phyloP scores from a whole-genome alignment of 192 early-diverging fungal genomes.

The Nowakowskiella sp. region DNA sequence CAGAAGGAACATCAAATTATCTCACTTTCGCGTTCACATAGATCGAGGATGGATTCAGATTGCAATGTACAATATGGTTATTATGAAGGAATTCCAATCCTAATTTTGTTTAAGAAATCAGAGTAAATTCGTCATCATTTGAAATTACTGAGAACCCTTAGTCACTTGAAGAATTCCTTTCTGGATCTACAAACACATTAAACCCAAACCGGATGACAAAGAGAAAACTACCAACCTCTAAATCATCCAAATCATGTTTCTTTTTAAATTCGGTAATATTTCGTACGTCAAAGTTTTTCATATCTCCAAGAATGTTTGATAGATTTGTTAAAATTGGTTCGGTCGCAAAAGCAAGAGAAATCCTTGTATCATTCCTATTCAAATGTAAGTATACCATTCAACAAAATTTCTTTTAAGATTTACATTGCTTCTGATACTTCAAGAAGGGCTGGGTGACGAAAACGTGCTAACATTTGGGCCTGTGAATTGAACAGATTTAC shows the following conservation, averaged over 20 bases:
- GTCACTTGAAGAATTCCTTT: slow-evolving; percentile 67
- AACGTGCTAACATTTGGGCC: slow-evolving; percentile 26
- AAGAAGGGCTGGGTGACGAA: slow-evolving; percentile 68
- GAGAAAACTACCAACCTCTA: too few relatives aligned
- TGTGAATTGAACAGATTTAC: neutral
- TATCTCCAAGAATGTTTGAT: slow-evolving; percentile 49
- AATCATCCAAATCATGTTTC: slow-evolving; percentile 62
- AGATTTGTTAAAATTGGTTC: slow-evolving; percentile 58
- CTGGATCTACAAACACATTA: too few relatives aligned
- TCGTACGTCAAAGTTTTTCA: slow-evolving; percentile 35
- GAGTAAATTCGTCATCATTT: neutral
- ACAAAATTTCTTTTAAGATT: neutral
- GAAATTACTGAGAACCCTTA: neutral
- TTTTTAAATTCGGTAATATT: slow-evolving; percentile 12
- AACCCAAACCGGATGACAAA: too few relatives aligned
- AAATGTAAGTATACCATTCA: neutral
- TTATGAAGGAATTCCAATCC: slow-evolving; percentile 64
- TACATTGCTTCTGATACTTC: slow-evolving; percentile 67
- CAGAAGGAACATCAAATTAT: neutral
- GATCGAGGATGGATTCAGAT: slow-evolving; percentile 62
- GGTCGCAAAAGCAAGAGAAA: slow-evolving; percentile 63
- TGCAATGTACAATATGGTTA: slow-evolving; percentile 65
- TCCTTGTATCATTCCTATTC: slow-evolving; percentile 43
- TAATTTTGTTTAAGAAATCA: slow-evolving; percentile 21
- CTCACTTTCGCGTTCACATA: slow-evolving; percentile 55